Percentiles rank a stretch among this genome's conserved stretches.
Evolutionary conservation across 768 basidiomycete genomes (phyloP).

Genomic region (Leccinum pellstonianum): DNA sequence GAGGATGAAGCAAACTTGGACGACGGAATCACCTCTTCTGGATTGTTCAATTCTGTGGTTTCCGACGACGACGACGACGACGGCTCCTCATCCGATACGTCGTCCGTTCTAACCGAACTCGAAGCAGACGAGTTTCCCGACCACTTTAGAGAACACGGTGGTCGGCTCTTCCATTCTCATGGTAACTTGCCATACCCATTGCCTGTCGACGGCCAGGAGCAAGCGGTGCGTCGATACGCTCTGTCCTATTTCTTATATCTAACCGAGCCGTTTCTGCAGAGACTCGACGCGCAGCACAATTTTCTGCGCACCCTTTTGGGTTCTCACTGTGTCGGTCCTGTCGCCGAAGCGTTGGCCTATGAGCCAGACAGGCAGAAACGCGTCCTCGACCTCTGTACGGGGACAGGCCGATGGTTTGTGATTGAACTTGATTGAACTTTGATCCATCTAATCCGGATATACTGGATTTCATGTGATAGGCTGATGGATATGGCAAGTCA

Average conservation of each 20-base stretch:
- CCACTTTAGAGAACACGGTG: conserved; percentile 58
- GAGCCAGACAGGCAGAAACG: conserved; percentile 43
- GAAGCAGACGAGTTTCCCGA: conserved; percentile 51
- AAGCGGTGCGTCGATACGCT: conserved; percentile 46
- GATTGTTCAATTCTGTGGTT: conserved; percentile 6
- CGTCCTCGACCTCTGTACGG: conserved; percentile 75
- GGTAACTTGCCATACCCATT: conserved; percentile 63
- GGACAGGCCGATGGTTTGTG: conserved; percentile 69
- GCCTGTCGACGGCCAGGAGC: conserved; percentile 70
- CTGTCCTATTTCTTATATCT: background rate
- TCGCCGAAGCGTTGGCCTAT: conserved; percentile 47
- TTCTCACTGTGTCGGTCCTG: conserved; percentile 60
- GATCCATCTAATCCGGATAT: conserved; percentile 17
- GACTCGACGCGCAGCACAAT: conserved; percentile 50
- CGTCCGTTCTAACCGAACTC: conserved; percentile 47
- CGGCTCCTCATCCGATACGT: conserved; percentile 42
- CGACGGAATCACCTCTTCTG: conserved; percentile 12
- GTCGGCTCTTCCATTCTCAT: conserved; percentile 69
- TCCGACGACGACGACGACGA: conserved; percentile 36
- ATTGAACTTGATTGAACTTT: conserved; percentile 17
- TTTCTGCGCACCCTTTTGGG: conserved; percentile 51
- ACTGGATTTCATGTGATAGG: conserved; percentile 42
- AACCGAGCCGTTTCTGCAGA: conserved; percentile 35
- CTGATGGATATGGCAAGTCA: conserved; percentile 67
- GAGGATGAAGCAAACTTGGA: conserved; percentile 15